Percentiles rank a stretch among this genome's conserved stretches.
phyloP scores from a whole-genome alignment of 768 basidiomycete genomes.

The Russula sp. region DNA sequence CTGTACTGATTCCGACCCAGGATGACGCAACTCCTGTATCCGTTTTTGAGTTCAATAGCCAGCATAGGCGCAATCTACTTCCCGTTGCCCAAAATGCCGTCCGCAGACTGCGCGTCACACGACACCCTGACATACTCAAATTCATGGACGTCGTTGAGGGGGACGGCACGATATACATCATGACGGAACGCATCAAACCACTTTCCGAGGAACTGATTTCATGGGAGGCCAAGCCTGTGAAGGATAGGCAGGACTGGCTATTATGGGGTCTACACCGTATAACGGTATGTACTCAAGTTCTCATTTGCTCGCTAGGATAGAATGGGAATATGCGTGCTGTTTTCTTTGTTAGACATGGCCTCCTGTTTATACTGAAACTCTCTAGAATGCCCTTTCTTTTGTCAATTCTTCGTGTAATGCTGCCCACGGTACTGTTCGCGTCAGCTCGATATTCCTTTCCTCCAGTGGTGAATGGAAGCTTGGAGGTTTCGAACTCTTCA shows the following conservation, averaged over 20 bases:
- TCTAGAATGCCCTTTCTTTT: constrained; percentile 83
- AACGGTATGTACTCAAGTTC: constrained; percentile 55
- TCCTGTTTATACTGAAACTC: constrained; percentile 8
- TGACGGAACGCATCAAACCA: constrained; percentile 91
- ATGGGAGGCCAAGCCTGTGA: constrained; percentile 59
- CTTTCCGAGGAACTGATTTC: constrained; percentile 58
- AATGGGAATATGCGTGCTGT: constrained; percentile 2
- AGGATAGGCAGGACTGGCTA: constrained; percentile 81
- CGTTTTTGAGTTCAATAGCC: constrained; percentile 88
- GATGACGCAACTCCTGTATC: constrained; percentile 86
- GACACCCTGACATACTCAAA: constrained; percentile 95
- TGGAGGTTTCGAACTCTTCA: constrained; percentile 90
- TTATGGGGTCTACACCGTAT: constrained; percentile 92
- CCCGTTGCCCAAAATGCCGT: constrained; percentile 86
- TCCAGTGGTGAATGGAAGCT: constrained; percentile 96
- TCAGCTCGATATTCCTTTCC: constrained; percentile 83
- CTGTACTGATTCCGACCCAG: constrained; percentile 44
- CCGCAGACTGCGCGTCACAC: constrained; percentile 82
- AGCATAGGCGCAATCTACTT: constrained; percentile 56
- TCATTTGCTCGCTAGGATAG: not conserved
- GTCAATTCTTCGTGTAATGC: constrained; percentile 80
- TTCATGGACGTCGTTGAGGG: constrained; percentile 94
- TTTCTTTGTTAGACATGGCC: not conserved
- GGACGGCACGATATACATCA: constrained; percentile 82
- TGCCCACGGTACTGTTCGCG: constrained; percentile 76